phyloP scores from a whole-genome alignment of 805 yeast genomes.

The Ogataea siamensis region DNA sequence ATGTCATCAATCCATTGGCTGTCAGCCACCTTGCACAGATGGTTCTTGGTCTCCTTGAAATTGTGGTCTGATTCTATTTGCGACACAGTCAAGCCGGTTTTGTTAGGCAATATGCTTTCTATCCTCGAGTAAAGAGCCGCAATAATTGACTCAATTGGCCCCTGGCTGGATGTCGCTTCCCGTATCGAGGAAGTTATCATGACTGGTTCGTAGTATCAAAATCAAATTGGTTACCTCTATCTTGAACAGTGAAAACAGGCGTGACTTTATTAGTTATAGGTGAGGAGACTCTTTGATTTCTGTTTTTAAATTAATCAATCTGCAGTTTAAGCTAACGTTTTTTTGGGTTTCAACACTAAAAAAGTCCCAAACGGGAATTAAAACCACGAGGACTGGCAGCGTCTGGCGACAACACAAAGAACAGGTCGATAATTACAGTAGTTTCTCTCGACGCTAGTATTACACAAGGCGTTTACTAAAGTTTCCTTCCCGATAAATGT shows the following conservation, averaged over 20 bases:
- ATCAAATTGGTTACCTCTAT: no score
- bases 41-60: slow-evolving; percentile 34
- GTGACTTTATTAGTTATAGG: not conserved
- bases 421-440: no score
- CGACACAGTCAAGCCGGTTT: slow-evolving; percentile 34
- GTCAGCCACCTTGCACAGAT: slow-evolving; percentile 34
- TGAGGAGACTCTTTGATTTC: not conserved
- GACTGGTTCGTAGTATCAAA: not conserved
- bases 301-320: slow-evolving; percentile 7
- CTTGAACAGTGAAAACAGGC: not conserved
- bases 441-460: not conserved
- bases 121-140: slow-evolving; percentile 36
- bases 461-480: not conserved
- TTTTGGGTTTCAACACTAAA: slow-evolving; percentile 10
- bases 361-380: not conserved
- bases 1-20: slow-evolving; percentile 33
- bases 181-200: not conserved
- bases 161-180: slow-evolving; percentile 7
- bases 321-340: slow-evolving; percentile 13
- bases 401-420: no score
- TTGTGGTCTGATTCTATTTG: slow-evolving; percentile 38
- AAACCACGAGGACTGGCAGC: no score
- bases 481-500: not conserved
- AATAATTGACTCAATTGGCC: slow-evolving; percentile 29
- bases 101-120: slow-evolving; percentile 36